phyloP scores from a whole-genome alignment of 805 yeast species.

The Cyberlindnera xylosilytica region DNA sequence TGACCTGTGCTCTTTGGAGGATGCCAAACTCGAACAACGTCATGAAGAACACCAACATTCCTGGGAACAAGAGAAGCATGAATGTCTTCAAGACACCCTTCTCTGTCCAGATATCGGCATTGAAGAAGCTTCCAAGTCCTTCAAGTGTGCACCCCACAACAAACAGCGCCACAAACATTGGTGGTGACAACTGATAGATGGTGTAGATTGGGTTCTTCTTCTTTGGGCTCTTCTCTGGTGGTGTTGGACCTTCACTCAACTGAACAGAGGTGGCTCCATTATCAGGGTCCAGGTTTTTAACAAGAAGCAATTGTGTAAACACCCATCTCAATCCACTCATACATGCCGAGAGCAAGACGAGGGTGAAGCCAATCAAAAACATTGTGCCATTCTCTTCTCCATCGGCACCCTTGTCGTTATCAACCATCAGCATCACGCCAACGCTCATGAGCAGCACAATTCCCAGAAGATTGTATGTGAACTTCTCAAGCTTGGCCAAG shows the following conservation, averaged over 20 bases:
- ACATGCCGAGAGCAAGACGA: conserved; percentile 76
- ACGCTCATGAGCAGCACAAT: conserved; percentile 77
- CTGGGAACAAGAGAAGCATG: conserved; percentile 69
- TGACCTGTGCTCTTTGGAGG: conserved; percentile 74
- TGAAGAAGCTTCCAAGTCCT: conserved; percentile 52
- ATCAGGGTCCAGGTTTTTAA: conserved; percentile 43
- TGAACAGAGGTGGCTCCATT: background rate
- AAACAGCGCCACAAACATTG: conserved; percentile 66
- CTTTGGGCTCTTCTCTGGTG: conserved; percentile 4
- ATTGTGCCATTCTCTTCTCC: conserved; percentile 19
- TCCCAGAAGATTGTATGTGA: conserved; percentile 60
- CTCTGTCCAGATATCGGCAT: conserved; percentile 61
- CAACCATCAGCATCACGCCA: conserved; percentile 89
- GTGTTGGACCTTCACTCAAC: background rate
- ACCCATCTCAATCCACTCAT: conserved; percentile 95
- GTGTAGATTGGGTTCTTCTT: conserved; percentile 75
- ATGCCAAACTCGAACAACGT: conserved; percentile 85
- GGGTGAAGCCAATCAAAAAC: conserved; percentile 54
- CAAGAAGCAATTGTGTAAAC: conserved; percentile 78
- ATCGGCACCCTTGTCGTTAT: conserved; percentile 31
- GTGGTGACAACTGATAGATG: conserved; percentile 79
- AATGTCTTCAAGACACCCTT: conserved; percentile 56
- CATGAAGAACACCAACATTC: conserved; percentile 83
- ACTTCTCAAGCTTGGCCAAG: conserved; percentile 70
- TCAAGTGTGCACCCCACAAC: conserved; percentile 66